A percentile compares a stretch with the other conserved stretches of the same genome.
phyloP scores from a whole-genome alignment of 768 basidiomycete genomes.

The Lactifluus pinguis region DNA sequence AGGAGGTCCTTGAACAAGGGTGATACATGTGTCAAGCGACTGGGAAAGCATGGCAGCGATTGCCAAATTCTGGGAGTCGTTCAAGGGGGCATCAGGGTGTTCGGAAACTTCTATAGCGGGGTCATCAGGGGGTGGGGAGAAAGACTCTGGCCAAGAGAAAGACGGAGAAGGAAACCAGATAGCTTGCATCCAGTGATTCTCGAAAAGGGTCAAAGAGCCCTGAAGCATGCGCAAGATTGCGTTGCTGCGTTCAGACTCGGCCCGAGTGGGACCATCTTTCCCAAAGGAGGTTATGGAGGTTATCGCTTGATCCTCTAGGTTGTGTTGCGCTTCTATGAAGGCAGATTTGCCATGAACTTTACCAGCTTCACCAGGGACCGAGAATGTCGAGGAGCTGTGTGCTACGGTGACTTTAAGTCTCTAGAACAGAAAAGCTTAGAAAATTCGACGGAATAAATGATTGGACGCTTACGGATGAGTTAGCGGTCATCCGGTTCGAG shows the following conservation, averaged over 20 bases:
- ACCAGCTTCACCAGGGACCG: constrained; percentile 20
- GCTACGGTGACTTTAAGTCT: constrained; percentile 21
- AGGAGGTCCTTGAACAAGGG: constrained; percentile 28
- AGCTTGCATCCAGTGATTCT: constrained; percentile 32
- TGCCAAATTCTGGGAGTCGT: constrained; percentile 32
- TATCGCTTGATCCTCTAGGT: constrained; percentile 27
- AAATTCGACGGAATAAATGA: too few species aligned
- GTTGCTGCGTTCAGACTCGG: constrained; percentile 38
- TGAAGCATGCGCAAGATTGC: constrained; percentile 31
- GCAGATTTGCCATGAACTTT: constrained; percentile 19
- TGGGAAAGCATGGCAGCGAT: constrained; percentile 32
- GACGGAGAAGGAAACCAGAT: constrained; percentile 28
- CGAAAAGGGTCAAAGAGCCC: constrained; percentile 22
- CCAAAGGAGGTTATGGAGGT: constrained; percentile 41
- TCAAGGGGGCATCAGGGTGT: constrained; percentile 27
- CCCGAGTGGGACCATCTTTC: constrained; percentile 46
- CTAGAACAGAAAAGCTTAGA: neutral
- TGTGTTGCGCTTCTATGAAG: constrained; percentile 20
- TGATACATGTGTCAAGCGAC: constrained; percentile 29
- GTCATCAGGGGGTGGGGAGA: constrained; percentile 20
- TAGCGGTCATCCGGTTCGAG: neutral
- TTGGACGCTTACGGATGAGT: neutral
- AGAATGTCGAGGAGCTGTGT: constrained; percentile 23
- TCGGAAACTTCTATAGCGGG: constrained; percentile 18
- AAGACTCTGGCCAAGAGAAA: constrained; percentile 31